Percentiles rank a stretch among this genome's conserved stretches.
Conservation (phyloP, 2,329 filamentous ascomycete species). For the Arthrobotrys sphaeroides region DNA sequence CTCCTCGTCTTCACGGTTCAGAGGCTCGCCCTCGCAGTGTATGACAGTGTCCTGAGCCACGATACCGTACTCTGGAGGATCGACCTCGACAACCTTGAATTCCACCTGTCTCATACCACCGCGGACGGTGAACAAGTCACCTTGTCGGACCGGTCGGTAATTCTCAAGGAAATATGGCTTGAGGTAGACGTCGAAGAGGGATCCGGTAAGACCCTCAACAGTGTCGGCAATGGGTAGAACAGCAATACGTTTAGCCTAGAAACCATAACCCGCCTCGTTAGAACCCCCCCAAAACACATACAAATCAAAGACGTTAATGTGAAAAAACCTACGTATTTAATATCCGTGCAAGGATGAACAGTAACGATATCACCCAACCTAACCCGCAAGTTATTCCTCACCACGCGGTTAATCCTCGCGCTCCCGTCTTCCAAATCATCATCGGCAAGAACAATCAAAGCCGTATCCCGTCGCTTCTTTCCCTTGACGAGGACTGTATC, state of each 20-base stretch:
- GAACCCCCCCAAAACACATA: conserved; percentile 54
- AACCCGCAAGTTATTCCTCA: conserved; percentile 96
- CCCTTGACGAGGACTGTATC: conserved; percentile 98
- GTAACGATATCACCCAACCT: conserved; percentile 97
- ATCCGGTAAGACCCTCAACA: conserved; percentile 95
- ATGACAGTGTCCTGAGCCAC: conserved; percentile 99
- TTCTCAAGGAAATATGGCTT: conserved; percentile 99
- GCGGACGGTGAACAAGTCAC: conserved; percentile 95
- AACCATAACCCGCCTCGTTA: conserved; percentile 7
- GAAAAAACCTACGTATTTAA: conserved; percentile 92
- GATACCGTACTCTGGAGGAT: conserved; percentile 97
- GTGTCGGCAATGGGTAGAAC: conserved; percentile 98
- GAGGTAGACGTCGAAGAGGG: conserved; percentile 98
- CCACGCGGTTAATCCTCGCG: conserved; percentile 96
- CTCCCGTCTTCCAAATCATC: conserved; percentile 98
- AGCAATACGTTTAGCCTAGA: conserved; percentile 94
- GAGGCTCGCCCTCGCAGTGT: conserved; percentile 95
- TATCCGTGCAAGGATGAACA: conserved; percentile 96
- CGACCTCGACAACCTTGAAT: conserved; percentile 99
- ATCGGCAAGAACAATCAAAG: conserved; percentile 95
- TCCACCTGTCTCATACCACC: conserved; percentile 99
- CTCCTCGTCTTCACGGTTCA: conserved; percentile 98
- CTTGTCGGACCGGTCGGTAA: conserved; percentile 95
- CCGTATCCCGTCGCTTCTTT: conserved; percentile 99
- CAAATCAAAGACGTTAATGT: conserved; percentile 52